Base-by-base conservation (phyloP, 129 eudicot genomes). In the Helichrysum umbraculigerum region DNA sequence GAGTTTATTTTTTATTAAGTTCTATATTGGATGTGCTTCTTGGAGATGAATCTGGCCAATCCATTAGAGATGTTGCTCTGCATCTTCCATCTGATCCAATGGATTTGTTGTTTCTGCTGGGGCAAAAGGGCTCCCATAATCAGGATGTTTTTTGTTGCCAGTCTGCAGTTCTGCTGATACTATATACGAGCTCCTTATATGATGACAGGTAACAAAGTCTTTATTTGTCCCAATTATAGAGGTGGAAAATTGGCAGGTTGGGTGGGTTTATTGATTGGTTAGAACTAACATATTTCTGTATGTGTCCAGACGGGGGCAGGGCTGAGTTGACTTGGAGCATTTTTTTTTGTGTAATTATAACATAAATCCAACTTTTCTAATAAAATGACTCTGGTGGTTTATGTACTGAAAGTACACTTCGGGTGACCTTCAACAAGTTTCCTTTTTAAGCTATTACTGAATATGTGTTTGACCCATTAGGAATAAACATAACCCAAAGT, bases 21-120 rank as follows among this genome's bases (percentile, higher is more conserved):
- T 87, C 94, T 41, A 74, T 91, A 25, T 78, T 88, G 79, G 94
- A 87, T 76, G 73, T 86, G 51, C 75, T 91, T 84, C 78, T 85
- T 20, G 97, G 97, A 33, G 77, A 81, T 84, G 93, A 85, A 58
- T 84, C 76, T 57, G 99, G 96, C 57, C 83, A 89, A 70, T 78
- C 81, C 76, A 80, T 95, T 70, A 86, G 92, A 71, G 94, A 88
- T 87, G 92, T 87, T 77, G 94, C 89, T 73, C 68, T 81, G 29
- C 75, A 82, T 84, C 89, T 95, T 73, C 99, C 99, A 62, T 77
- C 86, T 33, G 99, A 95, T 85, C 99, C 97, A 74, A 50, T 85
- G 25, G 99, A 91, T 89, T 71, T 89, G 81, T 80, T 95, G 59
- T 91, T 86, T 82, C 82, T 95, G 29, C 84, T 95, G 10, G 97